Base-by-base conservation (phyloP, 2,329 filamentous ascomycete species). In the Colletotrichum phormii region DNA sequence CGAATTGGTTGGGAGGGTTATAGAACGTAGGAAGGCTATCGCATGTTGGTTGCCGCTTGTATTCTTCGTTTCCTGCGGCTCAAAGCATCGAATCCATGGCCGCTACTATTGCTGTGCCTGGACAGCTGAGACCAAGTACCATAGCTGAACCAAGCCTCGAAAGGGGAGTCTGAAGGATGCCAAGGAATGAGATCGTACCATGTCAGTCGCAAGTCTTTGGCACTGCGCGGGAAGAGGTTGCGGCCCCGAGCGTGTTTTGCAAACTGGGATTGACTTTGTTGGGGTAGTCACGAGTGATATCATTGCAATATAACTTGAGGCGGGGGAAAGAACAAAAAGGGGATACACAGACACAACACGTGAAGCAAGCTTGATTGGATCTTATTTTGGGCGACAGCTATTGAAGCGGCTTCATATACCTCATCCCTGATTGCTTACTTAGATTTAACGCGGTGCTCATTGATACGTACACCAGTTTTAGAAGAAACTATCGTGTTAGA, bases 261-360 rank as follows among this genome's bases (percentile, higher is more conserved):
- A 12, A 6, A 35, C 66, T 33, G 70, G 70, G 70, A 72, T 65
- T 22, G 53, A 63, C 59, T 65, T 49, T 64, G 66, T 61, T 65
- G 35, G 66, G 24, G 35, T 57, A 33, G 54, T 55, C 55, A 55
- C 26, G 46, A 60, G 61, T 64, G 71, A 62, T 73, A 65, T 73
- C 55, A 71, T 61, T 57, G 49, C n/a, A 62, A 49, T 13, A 33
- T n/a, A 9, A 49, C n/a, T n/a, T 59, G 29, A n/a, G 24, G 12
- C 29, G 29, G 8, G 15, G 55, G 9, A 37, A 11, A 26, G 31
- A 22, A 42, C 11, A 22, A 18, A 22, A 24, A 6, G 5, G 9
- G 42, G 22, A 31, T n/a, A 6, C 35, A 4, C 35, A 4, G n/a
- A n/a, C 18, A 46, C n/a, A 22, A 24, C 62, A 37, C 35, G 22